These are phyloP conservation scores for Boletus vinaceobasis DNA, from an alignment of 768 basidiomycete genomes.

Conservation along the genomic window DNA sequence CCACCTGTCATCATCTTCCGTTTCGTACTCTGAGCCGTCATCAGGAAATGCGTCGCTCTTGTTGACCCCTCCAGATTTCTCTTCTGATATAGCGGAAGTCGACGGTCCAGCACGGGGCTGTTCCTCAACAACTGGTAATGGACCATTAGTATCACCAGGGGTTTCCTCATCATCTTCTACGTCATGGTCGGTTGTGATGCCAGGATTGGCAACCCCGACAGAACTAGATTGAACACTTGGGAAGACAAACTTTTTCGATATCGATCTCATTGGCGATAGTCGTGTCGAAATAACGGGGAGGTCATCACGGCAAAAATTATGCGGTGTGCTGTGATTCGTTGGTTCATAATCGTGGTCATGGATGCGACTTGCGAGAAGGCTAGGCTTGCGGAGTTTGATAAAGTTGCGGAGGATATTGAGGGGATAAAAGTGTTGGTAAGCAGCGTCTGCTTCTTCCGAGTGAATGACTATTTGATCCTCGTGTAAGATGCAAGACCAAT, in stretches of 20 bases:
- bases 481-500: constrained; percentile 74
- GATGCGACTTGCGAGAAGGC: constrained; percentile 11
- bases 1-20: constrained; percentile 24
- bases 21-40: constrained; percentile 8
- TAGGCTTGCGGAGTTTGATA: constrained; percentile 23
- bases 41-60: not conserved
- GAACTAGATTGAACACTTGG: constrained; percentile 28
- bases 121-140: not conserved
- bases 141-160: not conserved
- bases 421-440: constrained; percentile 70
- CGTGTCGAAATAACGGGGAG: constrained; percentile 42
- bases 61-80: not conserved
- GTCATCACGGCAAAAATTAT: constrained; percentile 21
- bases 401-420: constrained; percentile 34
- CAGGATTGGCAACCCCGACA: not conserved
- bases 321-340: constrained; percentile 1
- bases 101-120: constrained; percentile 4
- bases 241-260: constrained; percentile 53
- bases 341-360: constrained; percentile 5
- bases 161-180: constrained; percentile 2
- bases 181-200: not conserved
- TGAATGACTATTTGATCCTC: constrained; percentile 70
- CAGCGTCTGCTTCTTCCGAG: constrained; percentile 63
- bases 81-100: not conserved
- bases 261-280: constrained; percentile 43